Conservation (phyloP, 2,329 filamentous ascomycete species). For the Microcera coccophila region DNA sequence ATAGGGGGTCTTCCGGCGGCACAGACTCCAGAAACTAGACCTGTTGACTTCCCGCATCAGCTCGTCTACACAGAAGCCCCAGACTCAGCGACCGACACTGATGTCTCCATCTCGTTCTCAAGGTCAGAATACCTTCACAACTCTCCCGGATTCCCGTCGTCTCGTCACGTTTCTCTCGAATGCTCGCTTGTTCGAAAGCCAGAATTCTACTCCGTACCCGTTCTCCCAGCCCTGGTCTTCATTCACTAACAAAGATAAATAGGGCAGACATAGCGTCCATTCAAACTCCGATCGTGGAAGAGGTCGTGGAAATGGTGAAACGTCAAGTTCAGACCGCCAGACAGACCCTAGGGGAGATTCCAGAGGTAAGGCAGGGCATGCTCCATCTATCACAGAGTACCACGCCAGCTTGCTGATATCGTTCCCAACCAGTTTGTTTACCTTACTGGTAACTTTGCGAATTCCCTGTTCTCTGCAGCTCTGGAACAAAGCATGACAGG, state of each 20-base stretch:
- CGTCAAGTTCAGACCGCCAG: background rate
- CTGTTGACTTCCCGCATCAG: background rate
- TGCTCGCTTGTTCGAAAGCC: too few relatives aligned
- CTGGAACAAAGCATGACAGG: too few relatives aligned
- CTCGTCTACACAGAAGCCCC: background rate
- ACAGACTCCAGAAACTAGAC: background rate
- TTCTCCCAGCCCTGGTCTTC: too few relatives aligned
- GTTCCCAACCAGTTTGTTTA: background rate
- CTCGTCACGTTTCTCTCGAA: too few relatives aligned
- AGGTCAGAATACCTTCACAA: background rate
- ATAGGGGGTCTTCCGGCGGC: background rate
- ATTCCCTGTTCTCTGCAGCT: too few relatives aligned
- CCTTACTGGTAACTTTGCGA: too few relatives aligned
- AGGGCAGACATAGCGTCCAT: background rate
- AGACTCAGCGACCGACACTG: background rate
- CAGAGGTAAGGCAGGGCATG: background rate
- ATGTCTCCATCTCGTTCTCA: background rate
- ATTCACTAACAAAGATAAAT: too few relatives aligned
- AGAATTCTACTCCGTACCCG: too few relatives aligned
- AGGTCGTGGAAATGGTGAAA: background rate
- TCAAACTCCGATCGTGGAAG: background rate
- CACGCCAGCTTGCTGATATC: background rate
- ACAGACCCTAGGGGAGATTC: background rate
- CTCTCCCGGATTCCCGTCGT: too few relatives aligned
- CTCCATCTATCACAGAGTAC: background rate